Evolutionary conservation across 1,284 basidiomycete species (phyloP), one percentile per base, ranked within the genome.

Genomic region (Heterobasidion annosum): DNA sequence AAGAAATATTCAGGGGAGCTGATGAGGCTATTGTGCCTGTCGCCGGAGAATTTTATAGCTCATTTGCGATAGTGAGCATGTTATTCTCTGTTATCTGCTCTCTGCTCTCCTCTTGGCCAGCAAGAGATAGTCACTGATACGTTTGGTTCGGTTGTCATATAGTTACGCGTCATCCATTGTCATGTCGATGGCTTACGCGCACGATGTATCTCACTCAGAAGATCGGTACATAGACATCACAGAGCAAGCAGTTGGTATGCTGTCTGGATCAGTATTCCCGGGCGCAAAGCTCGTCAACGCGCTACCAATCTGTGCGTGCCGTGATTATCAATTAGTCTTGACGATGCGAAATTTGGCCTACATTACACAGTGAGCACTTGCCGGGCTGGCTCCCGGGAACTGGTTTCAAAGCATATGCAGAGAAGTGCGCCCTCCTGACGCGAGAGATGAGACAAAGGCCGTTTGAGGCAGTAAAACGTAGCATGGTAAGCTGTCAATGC

Each of bases 281-380:
- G 52, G 56, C 16, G 42, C 50, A 3, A 10, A 57, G 10, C 50
- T 58, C 2, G 50, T 57, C 18, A 58, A 58, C 19, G 40, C 34
- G 9, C 15, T 58, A 7, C 56, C 57, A 16, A 15, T 47, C 45
- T 47, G 16, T 43, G 40, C 40, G 40, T 43, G 12, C 16, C 3
- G 16, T 43, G 13, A 43, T 43, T 16, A 3, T 0, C 16, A 4
- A 6, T 16, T 13, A 4, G 40, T 12, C 18, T 25, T 25, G 25
- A 25, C 25, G 25, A 25, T 25, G 25, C 25, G 25, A 25, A 25
- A 25, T 25, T 25, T 3, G 25, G 5, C 3, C 5, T 25, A 25
- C 25, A 25, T 25, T 25, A 25, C 25, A 9, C 32, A 51, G 50
- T 52, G 51, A 32, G 34, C 33, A 52, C n/a, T 12, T 52, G 13